Conservation (phyloP, 1,139 yeast genomes). For the Kurtzmaniella quercitrusa region DNA sequence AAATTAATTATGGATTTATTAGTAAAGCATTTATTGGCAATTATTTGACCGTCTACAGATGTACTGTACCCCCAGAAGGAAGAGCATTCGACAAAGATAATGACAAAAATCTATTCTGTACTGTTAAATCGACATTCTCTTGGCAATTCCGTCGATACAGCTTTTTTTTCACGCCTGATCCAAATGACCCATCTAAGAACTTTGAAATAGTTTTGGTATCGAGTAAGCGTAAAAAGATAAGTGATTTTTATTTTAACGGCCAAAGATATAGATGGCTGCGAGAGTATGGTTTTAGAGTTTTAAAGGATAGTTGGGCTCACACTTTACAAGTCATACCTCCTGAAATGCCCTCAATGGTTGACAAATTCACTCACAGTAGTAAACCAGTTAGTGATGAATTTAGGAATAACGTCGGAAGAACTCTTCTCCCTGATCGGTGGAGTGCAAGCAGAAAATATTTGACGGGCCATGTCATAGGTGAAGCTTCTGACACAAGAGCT, state of each 20-base stretch:
- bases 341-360: neutral
- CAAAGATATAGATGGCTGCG: conserved; percentile 4
- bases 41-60: conserved; percentile 2
- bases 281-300: neutral
- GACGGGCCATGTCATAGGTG: neutral
- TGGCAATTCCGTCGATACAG: neutral
- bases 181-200: neutral
- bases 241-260: conserved; percentile 2
- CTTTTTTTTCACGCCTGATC: conserved; percentile 6
- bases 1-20: neutral
- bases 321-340: neutral
- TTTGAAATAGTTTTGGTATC: neutral
- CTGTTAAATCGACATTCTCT: neutral
- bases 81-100: conserved; percentile 3
- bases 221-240: conserved; percentile 4
- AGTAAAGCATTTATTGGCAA: neutral
- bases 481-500: neutral
- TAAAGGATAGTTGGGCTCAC: neutral
- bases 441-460: neutral
- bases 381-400: neutral
- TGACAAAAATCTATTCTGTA: conserved; percentile 3
- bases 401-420: neutral
- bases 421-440: conserved; percentile 3
- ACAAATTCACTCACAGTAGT: neutral
- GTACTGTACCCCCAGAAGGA: conserved; percentile 3